Percentiles rank a stretch among this genome's conserved stretches.
phyloP scores from a whole-genome alignment of 768 basidiomycete genomes.

The Mrakia blollopis region DNA sequence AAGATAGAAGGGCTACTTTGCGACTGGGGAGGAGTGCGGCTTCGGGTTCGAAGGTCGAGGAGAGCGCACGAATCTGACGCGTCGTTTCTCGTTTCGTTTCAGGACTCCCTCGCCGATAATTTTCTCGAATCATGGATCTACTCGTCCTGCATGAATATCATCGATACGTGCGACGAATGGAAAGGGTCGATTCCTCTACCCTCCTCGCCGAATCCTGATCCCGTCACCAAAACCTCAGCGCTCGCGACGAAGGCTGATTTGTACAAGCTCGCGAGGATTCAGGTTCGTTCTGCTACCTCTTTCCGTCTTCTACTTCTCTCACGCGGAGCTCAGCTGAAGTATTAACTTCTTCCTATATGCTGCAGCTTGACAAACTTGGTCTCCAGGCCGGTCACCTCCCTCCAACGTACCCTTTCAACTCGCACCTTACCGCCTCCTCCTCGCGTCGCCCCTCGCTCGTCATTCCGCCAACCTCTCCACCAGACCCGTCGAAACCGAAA shows the following conservation, averaged over 20 bases:
- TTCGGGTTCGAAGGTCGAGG: no score
- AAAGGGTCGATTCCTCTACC: slow-evolving; percentile 20
- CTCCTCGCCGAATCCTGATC: slow-evolving; percentile 43
- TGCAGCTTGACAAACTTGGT: slow-evolving; percentile 82
- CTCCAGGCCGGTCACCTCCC: slow-evolving; percentile 69
- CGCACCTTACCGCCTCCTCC: slow-evolving; percentile 44
- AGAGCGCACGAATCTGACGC: neutral
- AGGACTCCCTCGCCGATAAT: slow-evolving; percentile 48
- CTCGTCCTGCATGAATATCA: slow-evolving; percentile 75
- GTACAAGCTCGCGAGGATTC: slow-evolving; percentile 76
- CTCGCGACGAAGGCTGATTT: slow-evolving; percentile 83
- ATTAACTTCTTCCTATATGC: neutral
- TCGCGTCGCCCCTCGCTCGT: slow-evolving; percentile 29
- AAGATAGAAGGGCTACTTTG: no score
- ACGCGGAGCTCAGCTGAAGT: no score
- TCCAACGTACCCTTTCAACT: slow-evolving; percentile 63
- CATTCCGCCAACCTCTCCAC: slow-evolving; percentile 30
- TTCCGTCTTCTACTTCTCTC: neutral
- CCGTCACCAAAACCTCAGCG: slow-evolving; percentile 51
- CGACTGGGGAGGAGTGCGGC: no score
- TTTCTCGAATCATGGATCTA: slow-evolving; percentile 94
- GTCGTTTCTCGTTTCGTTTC: slow-evolving; percentile 48
- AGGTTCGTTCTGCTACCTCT: slow-evolving; percentile 52
- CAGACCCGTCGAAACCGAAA: slow-evolving; percentile 37
- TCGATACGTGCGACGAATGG: slow-evolving; percentile 75